Base-by-base conservation (phyloP, 768 basidiomycete genomes). In the Nidularia sp. region DNA sequence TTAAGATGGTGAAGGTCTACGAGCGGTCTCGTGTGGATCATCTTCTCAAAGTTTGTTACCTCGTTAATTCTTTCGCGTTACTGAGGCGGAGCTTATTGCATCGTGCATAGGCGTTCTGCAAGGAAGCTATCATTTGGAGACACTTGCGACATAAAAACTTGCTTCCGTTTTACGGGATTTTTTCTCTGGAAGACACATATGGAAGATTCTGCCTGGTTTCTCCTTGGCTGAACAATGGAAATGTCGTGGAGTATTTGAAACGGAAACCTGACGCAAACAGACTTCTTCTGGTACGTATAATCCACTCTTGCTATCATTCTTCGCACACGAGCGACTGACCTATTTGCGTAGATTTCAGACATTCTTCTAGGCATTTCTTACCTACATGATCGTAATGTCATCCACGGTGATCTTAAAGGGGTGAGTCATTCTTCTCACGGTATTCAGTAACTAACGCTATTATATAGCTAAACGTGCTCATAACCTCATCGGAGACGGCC, bases 371-470 rank as follows among this genome's bases (percentile, higher is more conserved):
- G 60, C n/a, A 32, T 61, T 18, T 12, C 31, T 22, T 61, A 57
- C 47, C 52, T 61, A 12, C 60, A 61, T 44, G 32, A 42, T 9
- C 34, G 55, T 7, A 50, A 50, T 25, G n/a, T 58, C 22, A 34
- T 59, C 8, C 57, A 61, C 45, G 57, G 60, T 10, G 59, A 57
- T 36, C 45, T 61, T 35, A 57, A 59, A 54, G 56, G 58, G 25
- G 60, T 61, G 47, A 22, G 53, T 45, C 22, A 8, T 49, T 39
- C 15, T 5, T 6, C n/a, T 41, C n/a, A 49, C 35, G n/a, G 5
- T n/a, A 6, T n/a, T n/a, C 32, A 18, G 8, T 12, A 6, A 7
- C 29, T 15, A 39, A 39, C 31, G 12, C 15, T 15, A n/a, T 34
- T n/a, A n/a, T n/a, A n/a, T 22, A 49, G 48, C 34, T 34, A 6